phyloP scores from a whole-genome alignment of 805 yeast genomes.

The Jamesozyma jinghongensis region DNA sequence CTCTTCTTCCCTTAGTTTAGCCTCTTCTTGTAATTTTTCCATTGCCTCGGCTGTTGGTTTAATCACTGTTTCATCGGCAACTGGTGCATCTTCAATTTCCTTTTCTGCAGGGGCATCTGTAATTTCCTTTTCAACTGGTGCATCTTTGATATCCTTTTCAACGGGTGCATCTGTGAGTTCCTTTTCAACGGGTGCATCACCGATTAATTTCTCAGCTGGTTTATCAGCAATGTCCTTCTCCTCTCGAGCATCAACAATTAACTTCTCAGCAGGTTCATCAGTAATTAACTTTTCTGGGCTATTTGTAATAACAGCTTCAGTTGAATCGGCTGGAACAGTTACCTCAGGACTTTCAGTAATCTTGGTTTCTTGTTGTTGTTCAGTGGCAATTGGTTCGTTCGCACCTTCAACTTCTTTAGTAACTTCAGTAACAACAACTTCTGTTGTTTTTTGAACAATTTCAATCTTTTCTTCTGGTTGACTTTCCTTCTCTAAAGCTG shows the following conservation, averaged over 20 bases:
- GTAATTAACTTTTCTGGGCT: background rate
- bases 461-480: too few species aligned
- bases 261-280: background rate
- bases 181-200: background rate
- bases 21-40: slow-evolving; percentile 35
- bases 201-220: too few species aligned
- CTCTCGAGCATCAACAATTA: background rate
- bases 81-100: too few species aligned
- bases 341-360: slow-evolving; percentile 4
- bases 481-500: background rate
- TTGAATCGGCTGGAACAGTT: background rate
- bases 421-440: slow-evolving; percentile 1
- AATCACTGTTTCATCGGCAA: slow-evolving; percentile 15
- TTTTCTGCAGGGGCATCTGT: background rate
- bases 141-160: background rate
- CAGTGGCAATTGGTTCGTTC: background rate
- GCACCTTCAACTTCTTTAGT: too few species aligned
- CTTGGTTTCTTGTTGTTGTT: background rate
- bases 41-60: slow-evolving; percentile 32
- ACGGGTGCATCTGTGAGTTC: background rate
- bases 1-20: slow-evolving; percentile 32
- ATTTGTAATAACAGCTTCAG: background rate
- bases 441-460: background rate
- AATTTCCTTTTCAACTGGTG: background rate
- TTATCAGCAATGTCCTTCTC: too few species aligned